Base-by-base conservation (phyloP, 2,329 filamentous ascomycete genomes). In the Rhynchosporium graminicola region DNA sequence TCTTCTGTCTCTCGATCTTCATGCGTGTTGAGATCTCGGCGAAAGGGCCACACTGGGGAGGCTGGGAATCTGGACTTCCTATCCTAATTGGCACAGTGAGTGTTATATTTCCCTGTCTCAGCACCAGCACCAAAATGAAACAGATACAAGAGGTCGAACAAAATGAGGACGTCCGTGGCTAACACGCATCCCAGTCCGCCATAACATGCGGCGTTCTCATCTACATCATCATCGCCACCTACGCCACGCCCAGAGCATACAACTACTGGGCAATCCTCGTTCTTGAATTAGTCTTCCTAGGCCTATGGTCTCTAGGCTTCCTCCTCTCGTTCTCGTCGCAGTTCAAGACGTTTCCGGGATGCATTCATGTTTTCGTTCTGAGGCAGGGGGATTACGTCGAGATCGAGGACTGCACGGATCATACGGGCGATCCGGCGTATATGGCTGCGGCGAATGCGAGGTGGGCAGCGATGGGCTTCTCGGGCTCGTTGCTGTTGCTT, bases 211-310 rank as follows among this genome's bases (percentile, higher is more conserved):
- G 38, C 40, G 31, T 36, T 4, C 28, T 40, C 8, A 12, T 33
- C 51, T 55, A 38, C 29, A 55, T 55, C 26, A 55, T 55, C 33
- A 9, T 42, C 36, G 31, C 51, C 2, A 55, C 33, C 1, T 55
- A 55, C 33, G 20, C n/a, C 10, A 26, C 2, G 13, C 51, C 51
- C 1, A 20, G 7, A 13, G 13, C 29, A 5, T 55, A 55, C 51
- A 42, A 55, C 31, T 55, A 55, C 31, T 55, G 51, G 51, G 51
- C 51, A 3, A 26, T 55, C 29, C 33, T 55, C 33, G 33, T 20
- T 12, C 6, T 55, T 0, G 51, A 55, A 55, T 4, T 55, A 3
- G 38, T 55, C 29, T 55, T 40, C 29, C 12, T 55, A 2, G 31
- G 20, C 15, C 31, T 36, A 6, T 55, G 51, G 51, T 13, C 28